Conservation (phyloP, 2,329 filamentous ascomycete genomes). For the Chrysoporthe deuterocubensis region DNA sequence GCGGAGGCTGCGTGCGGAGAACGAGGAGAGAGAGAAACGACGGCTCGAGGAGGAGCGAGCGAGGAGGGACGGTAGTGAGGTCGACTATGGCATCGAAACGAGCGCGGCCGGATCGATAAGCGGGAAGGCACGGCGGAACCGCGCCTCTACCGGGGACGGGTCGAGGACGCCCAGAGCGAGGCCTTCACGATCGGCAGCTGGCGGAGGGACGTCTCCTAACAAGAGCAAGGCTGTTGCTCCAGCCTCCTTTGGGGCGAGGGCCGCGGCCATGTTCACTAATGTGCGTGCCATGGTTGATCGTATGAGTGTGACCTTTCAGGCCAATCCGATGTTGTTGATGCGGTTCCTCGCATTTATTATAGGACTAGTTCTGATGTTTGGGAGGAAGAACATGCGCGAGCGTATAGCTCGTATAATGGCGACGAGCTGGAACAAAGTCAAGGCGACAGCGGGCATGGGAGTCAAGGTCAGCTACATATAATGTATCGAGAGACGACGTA, state of each 20-base stretch:
- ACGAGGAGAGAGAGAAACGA: conserved; percentile 59
- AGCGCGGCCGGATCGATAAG: conserved; percentile 42
- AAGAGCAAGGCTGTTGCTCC: conserved; percentile 40
- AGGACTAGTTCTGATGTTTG: conserved; percentile 76
- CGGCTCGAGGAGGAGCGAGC: conserved; percentile 59
- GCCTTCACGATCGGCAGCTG: conserved; percentile 23
- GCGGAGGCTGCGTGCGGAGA: conserved; percentile 58
- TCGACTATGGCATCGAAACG: conserved; percentile 71
- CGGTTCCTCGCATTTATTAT: conserved; percentile 77
- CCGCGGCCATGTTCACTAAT: conserved; percentile 57
- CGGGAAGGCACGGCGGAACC: conserved; percentile 21
- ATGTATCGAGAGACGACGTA: conserved; percentile 31
- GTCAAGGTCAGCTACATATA: conserved; percentile 97
- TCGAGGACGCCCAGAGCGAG: conserved; percentile 20
- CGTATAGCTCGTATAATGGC: conserved; percentile 71
- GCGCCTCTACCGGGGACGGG: conserved; percentile 15
- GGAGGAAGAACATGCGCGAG: conserved; percentile 74
- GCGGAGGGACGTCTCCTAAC: conserved; percentile 14
- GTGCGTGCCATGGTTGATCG: conserved; percentile 56
- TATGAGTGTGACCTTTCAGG: conserved; percentile 53
- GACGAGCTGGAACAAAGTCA: conserved; percentile 78
- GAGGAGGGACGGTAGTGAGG: conserved; percentile 58
- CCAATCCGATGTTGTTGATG: conserved; percentile 61
- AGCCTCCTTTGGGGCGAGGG: conserved; percentile 51
- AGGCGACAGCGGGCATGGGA: conserved; percentile 89